Evolutionary conservation across 169 alveolate species (phyloP).

Genomic region (Eimeria nieschulzi): DNA sequence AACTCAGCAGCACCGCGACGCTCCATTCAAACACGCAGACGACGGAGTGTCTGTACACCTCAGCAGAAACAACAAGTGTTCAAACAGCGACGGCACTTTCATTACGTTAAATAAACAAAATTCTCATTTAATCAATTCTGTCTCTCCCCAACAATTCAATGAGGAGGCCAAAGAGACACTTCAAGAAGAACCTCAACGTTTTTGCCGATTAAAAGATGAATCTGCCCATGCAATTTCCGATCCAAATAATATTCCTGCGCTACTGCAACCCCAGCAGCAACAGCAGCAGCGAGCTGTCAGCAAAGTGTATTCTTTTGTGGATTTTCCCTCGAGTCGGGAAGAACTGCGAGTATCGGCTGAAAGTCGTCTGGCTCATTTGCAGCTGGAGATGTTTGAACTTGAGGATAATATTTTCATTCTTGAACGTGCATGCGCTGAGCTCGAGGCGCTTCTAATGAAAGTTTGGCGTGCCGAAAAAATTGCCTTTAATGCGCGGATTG

Average conservation of each 20-base stretch:
- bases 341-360: neutral
- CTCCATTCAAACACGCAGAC: no score
- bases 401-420: neutral
- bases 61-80: no score
- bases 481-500: neutral
- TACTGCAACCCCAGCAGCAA: neutral
- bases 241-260: neutral
- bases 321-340: no score
- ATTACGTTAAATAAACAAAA: no score
- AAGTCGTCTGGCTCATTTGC: neutral
- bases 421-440: constrained; percentile 4
- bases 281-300: constrained; percentile 20
- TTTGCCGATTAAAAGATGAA: no score
- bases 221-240: no score
- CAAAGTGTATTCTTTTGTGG: neutral
- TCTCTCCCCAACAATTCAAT: no score
- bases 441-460: constrained; percentile 13
- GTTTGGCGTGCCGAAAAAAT: neutral
- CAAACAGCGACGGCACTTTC: no score
- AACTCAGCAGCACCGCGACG: neutral
- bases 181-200: no score
- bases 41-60: no score
- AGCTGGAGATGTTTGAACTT: constrained; percentile 13
- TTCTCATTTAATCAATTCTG: no score
- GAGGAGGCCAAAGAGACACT: no score